Conservation (phyloP, 768 basidiomycete species). For the Panellus pusillus region DNA sequence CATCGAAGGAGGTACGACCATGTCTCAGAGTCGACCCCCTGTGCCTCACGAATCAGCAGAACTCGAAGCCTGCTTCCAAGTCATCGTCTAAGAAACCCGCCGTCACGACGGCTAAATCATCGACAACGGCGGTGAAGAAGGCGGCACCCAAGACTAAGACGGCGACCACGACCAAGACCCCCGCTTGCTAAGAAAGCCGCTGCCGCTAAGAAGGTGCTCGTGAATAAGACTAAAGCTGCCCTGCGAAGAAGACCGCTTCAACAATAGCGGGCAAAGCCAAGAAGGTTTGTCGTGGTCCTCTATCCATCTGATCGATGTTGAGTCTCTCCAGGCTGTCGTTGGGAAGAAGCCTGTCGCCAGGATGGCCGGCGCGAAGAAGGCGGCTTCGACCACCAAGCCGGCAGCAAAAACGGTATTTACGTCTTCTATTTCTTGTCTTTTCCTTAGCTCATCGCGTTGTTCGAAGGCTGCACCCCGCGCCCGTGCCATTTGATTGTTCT, state of each 20-base stretch:
- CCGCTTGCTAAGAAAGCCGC: slow-evolving; percentile 2
- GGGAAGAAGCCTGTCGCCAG: slow-evolving; percentile 8
- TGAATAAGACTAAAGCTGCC: slow-evolving; percentile 10
- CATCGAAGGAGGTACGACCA: slow-evolving; percentile 16
- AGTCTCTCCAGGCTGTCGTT: slow-evolving; percentile 6
- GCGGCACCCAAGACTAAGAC: not conserved
- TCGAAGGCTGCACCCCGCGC: not conserved
- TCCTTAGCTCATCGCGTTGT: slow-evolving; percentile 1
- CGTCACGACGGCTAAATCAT: slow-evolving; percentile 3
- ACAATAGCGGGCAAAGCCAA: slow-evolving; percentile 14
- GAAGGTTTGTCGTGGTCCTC: slow-evolving; percentile 2
- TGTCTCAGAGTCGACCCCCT: not conserved
- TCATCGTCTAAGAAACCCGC: not conserved
- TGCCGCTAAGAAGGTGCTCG: slow-evolving; percentile 7
- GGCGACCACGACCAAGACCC: not conserved
- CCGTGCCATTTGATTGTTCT: not conserved
- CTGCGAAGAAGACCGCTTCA: slow-evolving; percentile 17
- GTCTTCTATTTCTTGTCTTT: not conserved
- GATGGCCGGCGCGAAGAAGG: slow-evolving; percentile 6
- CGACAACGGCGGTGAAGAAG: not conserved
- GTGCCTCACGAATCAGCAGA: not conserved
- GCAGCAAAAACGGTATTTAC: not conserved
- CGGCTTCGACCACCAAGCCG: not conserved
- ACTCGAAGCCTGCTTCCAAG: slow-evolving; percentile 10
- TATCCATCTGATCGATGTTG: not conserved